Base-by-base conservation (phyloP, 768 basidiomycete species). In the Candolleomyces eurysporus region DNA sequence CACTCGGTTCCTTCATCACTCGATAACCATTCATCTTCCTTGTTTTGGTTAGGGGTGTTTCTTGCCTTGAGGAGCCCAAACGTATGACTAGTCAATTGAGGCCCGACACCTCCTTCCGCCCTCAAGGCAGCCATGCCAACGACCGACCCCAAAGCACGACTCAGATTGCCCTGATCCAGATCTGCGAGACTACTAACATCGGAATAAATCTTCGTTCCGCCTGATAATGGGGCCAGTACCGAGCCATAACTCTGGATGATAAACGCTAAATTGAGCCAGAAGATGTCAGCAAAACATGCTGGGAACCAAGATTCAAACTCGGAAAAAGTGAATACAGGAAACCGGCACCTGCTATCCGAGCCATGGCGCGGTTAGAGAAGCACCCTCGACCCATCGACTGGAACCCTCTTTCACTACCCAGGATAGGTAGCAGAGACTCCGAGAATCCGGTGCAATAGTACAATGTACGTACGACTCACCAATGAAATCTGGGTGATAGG, bases 401-500 rank as follows among this genome's bases (percentile, higher is more conserved):
- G 31, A 48, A 36, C 49, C 30, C 32, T 62, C 53, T 57, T 50
- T 58, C 26, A 32, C 53, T 61, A 22, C 65, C 74, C 69, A 61
- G 68, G 67, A 74, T 72, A 69, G 73, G 75, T 69, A 72, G 60
- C 59, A 65, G 62, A 64, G 67, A 68, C 59, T 69, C 71, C 70
- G 68, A 69, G 59, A 71, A 62, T 49, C 48, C 57, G 61, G 61
- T 61, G 61, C 55, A 61, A 30, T 14, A 64, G 60, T 67, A 67
- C 62, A 74, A 73, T 71, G 70, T 72, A 72, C 10, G 16, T 16
- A 53, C 14, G 69, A 86, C 91, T 79, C 75, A 94, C 92, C 81
- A 74, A 94, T 93, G 79, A 96, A 92, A 81, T 96, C 94, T 63
- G 94, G 94, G 75, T 96, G 94, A 78, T 93, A 92, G 59, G 84